Percentiles rank a stretch among this genome's conserved stretches.
These are phyloP conservation scores for Geotrichum restrictum DNA, from an alignment of 1,139 yeast genomes.

Conservation along the genomic window DNA sequence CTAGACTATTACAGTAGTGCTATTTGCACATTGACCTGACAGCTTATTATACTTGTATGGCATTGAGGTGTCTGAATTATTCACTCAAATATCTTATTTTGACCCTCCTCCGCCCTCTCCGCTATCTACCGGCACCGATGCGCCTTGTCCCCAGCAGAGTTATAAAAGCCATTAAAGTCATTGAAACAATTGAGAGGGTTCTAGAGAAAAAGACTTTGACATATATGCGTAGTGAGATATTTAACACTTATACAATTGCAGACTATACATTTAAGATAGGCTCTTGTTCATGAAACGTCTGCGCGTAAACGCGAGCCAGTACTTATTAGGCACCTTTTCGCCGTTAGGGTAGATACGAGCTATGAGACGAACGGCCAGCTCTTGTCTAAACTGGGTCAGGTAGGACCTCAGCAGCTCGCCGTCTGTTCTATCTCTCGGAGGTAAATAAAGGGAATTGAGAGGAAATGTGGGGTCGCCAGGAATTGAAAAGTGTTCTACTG, in stretches of 20 bases:
- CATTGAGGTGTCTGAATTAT: too few relatives aligned
- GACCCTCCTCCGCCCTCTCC: too few relatives aligned
- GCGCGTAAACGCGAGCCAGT: conserved; percentile 94
- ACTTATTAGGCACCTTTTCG: conserved; percentile 47
- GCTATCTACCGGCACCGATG: too few relatives aligned
- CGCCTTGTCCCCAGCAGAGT: too few relatives aligned
- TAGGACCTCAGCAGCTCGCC: conserved; percentile 75
- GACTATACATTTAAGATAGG: conserved; percentile 28
- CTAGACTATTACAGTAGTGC: too few relatives aligned
- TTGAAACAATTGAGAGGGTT: too few relatives aligned
- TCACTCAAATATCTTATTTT: too few relatives aligned
- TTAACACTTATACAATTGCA: not conserved
- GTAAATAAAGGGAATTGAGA: conserved; percentile 71
- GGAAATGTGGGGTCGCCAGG: conserved; percentile 98
- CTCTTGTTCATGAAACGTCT: conserved; percentile 91
- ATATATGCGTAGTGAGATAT: too few relatives aligned
- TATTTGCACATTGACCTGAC: too few relatives aligned
- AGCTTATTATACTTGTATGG: too few relatives aligned
- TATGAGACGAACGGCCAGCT: conserved; percentile 75
- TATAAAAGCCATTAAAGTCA: too few relatives aligned
- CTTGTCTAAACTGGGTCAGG: conserved; percentile 91
- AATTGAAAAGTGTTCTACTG: conserved; percentile 80
- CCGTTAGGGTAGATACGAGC: conserved; percentile 65
- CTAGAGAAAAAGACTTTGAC: too few relatives aligned
- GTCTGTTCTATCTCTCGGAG: conserved; percentile 72